phyloP scores from a whole-genome alignment of 306 rosid genomes.

The Cicer cuneatum region DNA sequence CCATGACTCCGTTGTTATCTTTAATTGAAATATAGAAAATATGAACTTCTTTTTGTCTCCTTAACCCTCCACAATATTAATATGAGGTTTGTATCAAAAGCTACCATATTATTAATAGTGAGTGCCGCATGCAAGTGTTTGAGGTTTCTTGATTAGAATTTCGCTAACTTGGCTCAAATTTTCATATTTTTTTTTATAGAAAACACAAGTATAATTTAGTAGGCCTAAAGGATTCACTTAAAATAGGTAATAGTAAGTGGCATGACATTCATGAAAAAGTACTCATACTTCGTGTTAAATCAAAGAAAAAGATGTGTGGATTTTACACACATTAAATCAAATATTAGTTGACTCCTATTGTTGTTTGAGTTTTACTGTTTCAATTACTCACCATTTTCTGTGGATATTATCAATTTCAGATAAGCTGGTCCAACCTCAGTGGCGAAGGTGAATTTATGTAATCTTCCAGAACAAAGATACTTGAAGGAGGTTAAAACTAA shows the following conservation, averaged over 20 bases:
- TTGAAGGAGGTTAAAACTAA: constrained; percentile 44
- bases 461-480: constrained; percentile 38
- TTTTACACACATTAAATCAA: constrained; percentile 2
- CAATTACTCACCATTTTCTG: constrained; percentile 1
- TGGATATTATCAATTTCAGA: constrained; percentile 52
- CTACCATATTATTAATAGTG: no score
- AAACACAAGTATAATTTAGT: not conserved
- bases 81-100: not conserved
- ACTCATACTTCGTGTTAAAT: not conserved
- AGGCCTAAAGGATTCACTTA: not conserved
- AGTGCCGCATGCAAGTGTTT: no score
- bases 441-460: constrained; percentile 61
- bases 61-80: not conserved
- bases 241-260: not conserved
- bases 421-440: constrained; percentile 58
- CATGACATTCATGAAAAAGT: not conserved
- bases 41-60: not conserved
- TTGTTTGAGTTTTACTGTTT: constrained; percentile 9
- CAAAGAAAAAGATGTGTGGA: constrained; percentile 14
- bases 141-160: not conserved
- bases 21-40: not conserved
- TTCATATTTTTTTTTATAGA: not conserved
- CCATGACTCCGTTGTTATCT: not conserved
- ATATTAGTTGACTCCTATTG: constrained; percentile 21
- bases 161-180: not conserved